Evolutionary conservation across 208 protist species (phyloP), one percentile per base, ranked within the genome.

Genomic region (Trypanosoma boissoni): DNA sequence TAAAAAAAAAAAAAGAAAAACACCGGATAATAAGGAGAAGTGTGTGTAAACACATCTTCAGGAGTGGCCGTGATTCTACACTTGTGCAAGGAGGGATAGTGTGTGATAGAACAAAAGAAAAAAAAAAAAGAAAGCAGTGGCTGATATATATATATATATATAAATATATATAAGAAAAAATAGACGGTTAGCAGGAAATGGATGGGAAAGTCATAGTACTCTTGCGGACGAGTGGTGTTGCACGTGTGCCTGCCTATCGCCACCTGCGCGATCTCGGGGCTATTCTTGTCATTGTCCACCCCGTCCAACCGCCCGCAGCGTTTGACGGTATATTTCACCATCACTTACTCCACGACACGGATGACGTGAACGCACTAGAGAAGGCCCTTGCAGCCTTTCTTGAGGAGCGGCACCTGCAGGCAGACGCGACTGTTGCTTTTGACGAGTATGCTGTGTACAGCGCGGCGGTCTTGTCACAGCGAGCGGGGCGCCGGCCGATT

Each of bases 391-490:
- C 8, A 1, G 32, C 12, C 2, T 80, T 89, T 37, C 49, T 86
- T 3, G 23, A 29, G 0, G 28, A 27, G 7, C 61, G 27, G 6
- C n/a, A 24, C 9, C 49, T 86, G 2, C 23, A 28, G 26, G 48
- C 78, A 0, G 76, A 85, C n/a, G 86, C 81, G 2, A 68, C 88
- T n/a, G 62, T 94, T 1, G 87, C 83, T 1, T 90, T 91, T 58
- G 86, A 94, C 54, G 86, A 94, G 74, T 94, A 91, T 67, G 86
- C 64, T 24, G 75, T 89, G 5, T 89, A 86, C 57, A 75, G 80
- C 12, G 77, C 80, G 0, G 77, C 83, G 5, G 42, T 60, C 16
- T 18, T 94, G 8, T 71, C 86, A 8, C 58, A 26, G 31, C 31
- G 56, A 3, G 56, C 71, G 23, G 42, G 50, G 0, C 61, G 79